These are phyloP conservation scores for Xylaria grammica DNA, from an alignment of 495 filamentous ascomycete genomes.

Conservation along the genomic window DNA sequence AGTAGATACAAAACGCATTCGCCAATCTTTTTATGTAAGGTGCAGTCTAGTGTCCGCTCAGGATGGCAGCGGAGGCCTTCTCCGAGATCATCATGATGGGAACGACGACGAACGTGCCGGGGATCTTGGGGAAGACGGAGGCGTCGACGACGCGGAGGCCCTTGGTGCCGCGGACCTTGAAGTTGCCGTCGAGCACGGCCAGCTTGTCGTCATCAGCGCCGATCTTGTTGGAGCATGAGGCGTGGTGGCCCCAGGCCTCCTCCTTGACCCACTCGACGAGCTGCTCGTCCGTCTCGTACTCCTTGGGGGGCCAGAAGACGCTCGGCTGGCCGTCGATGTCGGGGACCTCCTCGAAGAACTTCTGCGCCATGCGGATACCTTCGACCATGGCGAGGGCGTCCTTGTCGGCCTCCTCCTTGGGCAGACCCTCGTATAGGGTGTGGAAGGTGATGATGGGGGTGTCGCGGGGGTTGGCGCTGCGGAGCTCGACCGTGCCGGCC, in stretches of 20 bases:
- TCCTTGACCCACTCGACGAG: constrained; percentile 56
- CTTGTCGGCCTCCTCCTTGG: constrained; percentile 21
- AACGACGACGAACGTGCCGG: constrained; percentile 53
- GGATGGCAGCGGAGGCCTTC: constrained; percentile 60
- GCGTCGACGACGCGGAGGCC: constrained; percentile 68
- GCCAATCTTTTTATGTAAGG: no score
- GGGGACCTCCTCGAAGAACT: constrained; percentile 47
- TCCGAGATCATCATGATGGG: constrained; percentile 61
- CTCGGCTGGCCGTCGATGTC: constrained; percentile 55
- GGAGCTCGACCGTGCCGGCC: constrained; percentile 57
- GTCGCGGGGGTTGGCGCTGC: constrained; percentile 59
- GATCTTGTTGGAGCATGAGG: constrained; percentile 62
- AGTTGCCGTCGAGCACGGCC: constrained; percentile 63
- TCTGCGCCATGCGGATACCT: constrained; percentile 45
- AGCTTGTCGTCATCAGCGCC: constrained; percentile 58
- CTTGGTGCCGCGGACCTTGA: constrained; percentile 59
- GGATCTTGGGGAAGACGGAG: constrained; percentile 59
- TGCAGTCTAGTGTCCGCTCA: constrained; percentile 25
- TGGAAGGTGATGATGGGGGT: constrained; percentile 59
- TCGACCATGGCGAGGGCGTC: constrained; percentile 51
- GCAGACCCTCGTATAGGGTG: constrained; percentile 52
- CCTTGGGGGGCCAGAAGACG: constrained; percentile 52
- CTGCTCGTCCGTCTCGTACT: constrained; percentile 45
- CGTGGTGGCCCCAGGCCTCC: constrained; percentile 65
- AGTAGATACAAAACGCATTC: no score